Evolutionary conservation across 371 early-diverging fungal genomes (phyloP).

Genomic region (Coemansia sp.): DNA sequence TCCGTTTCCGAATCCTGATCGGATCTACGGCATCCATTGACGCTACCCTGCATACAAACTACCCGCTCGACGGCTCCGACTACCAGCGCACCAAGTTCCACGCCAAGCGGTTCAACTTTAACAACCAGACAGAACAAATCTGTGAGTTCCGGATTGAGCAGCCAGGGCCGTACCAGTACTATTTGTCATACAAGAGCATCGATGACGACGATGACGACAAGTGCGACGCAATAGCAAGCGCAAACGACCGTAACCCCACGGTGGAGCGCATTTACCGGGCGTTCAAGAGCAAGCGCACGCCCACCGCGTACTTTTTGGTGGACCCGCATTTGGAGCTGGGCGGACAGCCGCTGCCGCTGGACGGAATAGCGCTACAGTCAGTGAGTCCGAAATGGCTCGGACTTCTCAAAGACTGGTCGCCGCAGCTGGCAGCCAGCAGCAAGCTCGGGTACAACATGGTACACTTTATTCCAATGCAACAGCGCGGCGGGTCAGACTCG

Average conservation of each 20-base stretch:
- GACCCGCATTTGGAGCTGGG: constrained; percentile 72
- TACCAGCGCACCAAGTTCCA: constrained; percentile 44
- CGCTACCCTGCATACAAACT: constrained; percentile 76
- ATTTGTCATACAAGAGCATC: constrained; percentile 65
- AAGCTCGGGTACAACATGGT: constrained; percentile 92
- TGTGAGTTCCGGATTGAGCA: constrained; percentile 66
- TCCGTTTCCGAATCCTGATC: constrained; percentile 79
- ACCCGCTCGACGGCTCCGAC: constrained; percentile 71
- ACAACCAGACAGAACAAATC: constrained; percentile 59
- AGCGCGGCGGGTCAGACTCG: constrained; percentile 87
- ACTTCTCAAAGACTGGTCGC: constrained; percentile 73
- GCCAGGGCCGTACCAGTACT: constrained; percentile 89
- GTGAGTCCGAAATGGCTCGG: constrained; percentile 96
- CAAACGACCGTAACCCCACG: constrained; percentile 14
- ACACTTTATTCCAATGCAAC: constrained; percentile 92
- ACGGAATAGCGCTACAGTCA: constrained; percentile 83
- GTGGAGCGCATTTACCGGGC: constrained; percentile 41
- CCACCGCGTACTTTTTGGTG: constrained; percentile 69
- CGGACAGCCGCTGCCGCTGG: constrained; percentile 55
- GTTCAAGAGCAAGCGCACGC: constrained; percentile 32
- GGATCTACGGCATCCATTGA: constrained; percentile 72
- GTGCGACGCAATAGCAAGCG: constrained; percentile 16
- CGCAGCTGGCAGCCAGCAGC: constrained; percentile 66
- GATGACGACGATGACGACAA: constrained; percentile 29
- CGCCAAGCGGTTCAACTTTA: constrained; percentile 39